Evolutionary conservation across 73 alveolate genomes (phyloP).

Genomic region (Symbiodinium natans): DNA sequence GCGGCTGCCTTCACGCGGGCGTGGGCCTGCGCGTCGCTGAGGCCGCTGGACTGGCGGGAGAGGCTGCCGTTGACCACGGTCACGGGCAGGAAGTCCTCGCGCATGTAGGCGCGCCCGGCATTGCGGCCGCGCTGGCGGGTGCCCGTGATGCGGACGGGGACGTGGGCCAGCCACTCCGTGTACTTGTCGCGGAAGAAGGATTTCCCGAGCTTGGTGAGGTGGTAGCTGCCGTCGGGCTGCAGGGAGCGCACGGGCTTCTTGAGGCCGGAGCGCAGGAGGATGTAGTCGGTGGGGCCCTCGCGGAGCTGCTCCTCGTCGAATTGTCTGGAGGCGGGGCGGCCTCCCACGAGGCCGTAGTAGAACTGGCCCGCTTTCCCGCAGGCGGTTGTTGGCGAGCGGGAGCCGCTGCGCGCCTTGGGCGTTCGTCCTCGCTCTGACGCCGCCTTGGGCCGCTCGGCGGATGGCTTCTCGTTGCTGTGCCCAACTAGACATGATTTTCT

Average conservation of each 20-base stretch:
- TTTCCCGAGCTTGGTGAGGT: background rate
- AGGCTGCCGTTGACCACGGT: background rate
- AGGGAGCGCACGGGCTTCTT: background rate
- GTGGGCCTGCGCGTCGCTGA: background rate
- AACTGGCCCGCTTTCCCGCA: too few relatives aligned
- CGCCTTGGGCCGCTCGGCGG: too few relatives aligned
- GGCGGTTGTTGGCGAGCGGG: too few relatives aligned
- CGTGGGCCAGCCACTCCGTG: background rate
- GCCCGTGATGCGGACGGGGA: background rate
- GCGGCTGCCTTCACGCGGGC: background rate
- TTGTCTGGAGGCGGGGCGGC: too few relatives aligned
- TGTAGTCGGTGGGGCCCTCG: background rate
- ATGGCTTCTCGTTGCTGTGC: too few relatives aligned
- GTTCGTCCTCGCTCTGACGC: too few relatives aligned
- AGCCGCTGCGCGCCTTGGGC: too few relatives aligned
- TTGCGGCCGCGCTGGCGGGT: background rate
- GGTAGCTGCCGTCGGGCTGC: too few relatives aligned
- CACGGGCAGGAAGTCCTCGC: slow-evolving; percentile 4
- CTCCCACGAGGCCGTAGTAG: too few relatives aligned
- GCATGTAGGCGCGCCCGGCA: background rate
- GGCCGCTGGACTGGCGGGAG: background rate
- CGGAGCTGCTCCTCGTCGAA: too few relatives aligned
- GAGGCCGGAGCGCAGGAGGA: background rate
- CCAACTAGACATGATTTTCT: too few relatives aligned
- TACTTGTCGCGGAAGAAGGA: background rate